Conservation (phyloP, 768 basidiomycete genomes). For the Plicaturopsis crispa region DNA sequence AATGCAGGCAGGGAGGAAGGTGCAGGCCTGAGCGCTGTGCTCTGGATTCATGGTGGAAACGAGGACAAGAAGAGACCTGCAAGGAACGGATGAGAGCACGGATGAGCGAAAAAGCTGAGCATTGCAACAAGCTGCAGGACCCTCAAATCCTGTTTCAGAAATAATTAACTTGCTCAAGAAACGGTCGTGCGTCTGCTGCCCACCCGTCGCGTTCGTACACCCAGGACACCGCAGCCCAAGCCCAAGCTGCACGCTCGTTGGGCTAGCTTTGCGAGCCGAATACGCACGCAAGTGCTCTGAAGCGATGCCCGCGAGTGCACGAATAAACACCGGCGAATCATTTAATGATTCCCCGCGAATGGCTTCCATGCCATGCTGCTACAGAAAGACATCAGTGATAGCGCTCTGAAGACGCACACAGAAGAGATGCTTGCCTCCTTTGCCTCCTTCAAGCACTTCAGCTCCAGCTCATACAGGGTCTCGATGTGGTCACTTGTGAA, state of each 20-base stretch:
- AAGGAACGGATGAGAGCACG: background rate
- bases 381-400: slow-evolving; percentile 6
- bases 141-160: too few relatives aligned
- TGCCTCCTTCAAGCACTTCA: slow-evolving; percentile 90
- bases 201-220: slow-evolving; percentile 85
- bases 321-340: slow-evolving; percentile 92
- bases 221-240: slow-evolving; percentile 95
- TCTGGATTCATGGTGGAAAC: background rate
- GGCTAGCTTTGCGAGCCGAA: slow-evolving; percentile 43
- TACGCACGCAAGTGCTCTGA: slow-evolving; percentile 69
- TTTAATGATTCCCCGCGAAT: slow-evolving; percentile 88
- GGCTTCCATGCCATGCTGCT: slow-evolving; percentile 84
- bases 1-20: slow-evolving; percentile 8
- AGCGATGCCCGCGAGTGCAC: slow-evolving; percentile 89
- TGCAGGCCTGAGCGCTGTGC: slow-evolving; percentile 8
- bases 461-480: slow-evolving; percentile 92
- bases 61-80: background rate
- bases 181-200: slow-evolving; percentile 82
- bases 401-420: background rate
- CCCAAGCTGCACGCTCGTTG: slow-evolving; percentile 70
- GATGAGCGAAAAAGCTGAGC: too few relatives aligned
- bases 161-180: too few relatives aligned
- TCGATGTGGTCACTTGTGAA: slow-evolving; percentile 99
- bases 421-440: slow-evolving; percentile 56
- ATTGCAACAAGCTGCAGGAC: too few relatives aligned